Evolutionary conservation across 352 stramenopile genomes (phyloP).

Genomic region (Pythium monospermum): DNA sequence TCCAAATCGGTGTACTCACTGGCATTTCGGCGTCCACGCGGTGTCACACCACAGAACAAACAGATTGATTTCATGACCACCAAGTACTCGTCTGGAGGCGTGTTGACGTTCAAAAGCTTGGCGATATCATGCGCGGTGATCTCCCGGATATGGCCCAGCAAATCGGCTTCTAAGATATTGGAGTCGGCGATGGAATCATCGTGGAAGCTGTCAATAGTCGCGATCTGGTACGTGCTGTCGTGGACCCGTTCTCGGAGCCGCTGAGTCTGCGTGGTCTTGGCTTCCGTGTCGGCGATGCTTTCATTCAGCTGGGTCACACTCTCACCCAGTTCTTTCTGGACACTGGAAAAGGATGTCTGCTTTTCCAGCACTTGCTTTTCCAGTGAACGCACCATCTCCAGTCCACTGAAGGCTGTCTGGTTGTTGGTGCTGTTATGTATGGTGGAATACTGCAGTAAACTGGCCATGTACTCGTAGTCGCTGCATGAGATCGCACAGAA

Average conservation of each 20-base stretch:
- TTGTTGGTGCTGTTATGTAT: too few relatives aligned
- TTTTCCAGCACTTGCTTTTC: slow-evolving; percentile 19
- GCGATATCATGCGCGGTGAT: slow-evolving; percentile 79
- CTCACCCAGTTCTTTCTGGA: slow-evolving; percentile 30
- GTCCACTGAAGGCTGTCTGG: too few relatives aligned
- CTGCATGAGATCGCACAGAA: slow-evolving; percentile 69
- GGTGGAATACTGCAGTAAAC: slow-evolving; percentile 40
- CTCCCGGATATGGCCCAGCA: slow-evolving; percentile 52
- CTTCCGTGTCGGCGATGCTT: slow-evolving; percentile 68
- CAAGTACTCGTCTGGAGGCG: slow-evolving; percentile 42
- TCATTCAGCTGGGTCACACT: slow-evolving; percentile 53
- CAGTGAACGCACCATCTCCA: background rate
- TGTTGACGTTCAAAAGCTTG: slow-evolving; percentile 45
- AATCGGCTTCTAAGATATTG: slow-evolving; percentile 47
- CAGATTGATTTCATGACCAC: slow-evolving; percentile 75
- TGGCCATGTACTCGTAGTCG: slow-evolving; percentile 53
- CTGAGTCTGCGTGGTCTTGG: slow-evolving; percentile 39
- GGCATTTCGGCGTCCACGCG: slow-evolving; percentile 43
- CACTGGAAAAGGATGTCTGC: slow-evolving; percentile 11
- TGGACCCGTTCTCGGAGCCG: slow-evolving; percentile 50
- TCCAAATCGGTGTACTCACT: slow-evolving; percentile 70
- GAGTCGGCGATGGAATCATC: slow-evolving; percentile 50
- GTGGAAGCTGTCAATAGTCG: slow-evolving; percentile 37
- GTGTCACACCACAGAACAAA: slow-evolving; percentile 55
- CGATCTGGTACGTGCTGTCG: slow-evolving; percentile 47